Conservation (phyloP, 371 early-diverging fungal genomes). For the Funneliformis caledonium region DNA sequence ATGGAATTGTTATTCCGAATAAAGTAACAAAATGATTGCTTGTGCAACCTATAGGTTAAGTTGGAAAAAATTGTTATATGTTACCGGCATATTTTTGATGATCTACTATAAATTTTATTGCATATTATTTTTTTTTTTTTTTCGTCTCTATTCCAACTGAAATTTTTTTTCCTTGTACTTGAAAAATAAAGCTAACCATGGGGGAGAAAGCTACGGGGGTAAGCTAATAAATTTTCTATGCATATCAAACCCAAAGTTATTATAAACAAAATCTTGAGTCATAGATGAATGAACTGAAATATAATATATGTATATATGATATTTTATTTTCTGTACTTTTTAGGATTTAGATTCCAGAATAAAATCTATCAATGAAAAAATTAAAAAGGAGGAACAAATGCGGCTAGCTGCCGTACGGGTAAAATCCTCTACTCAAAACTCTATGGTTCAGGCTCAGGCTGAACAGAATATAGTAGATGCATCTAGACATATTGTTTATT, state of each 20-base stretch:
- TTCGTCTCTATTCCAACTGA: neutral
- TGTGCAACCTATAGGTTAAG: too few relatives aligned
- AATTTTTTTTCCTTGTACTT: neutral
- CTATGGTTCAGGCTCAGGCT: constrained; percentile 59
- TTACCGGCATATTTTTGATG: too few relatives aligned
- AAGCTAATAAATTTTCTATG: neutral
- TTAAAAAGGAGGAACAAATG: constrained; percentile 39
- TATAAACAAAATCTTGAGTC: too few relatives aligned
- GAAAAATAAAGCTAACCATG: neutral
- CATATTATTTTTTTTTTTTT: too few relatives aligned
- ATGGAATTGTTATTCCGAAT: too few relatives aligned
- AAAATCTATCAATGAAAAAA: constrained; percentile 34
- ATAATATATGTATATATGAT: neutral
- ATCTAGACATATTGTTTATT: constrained; percentile 81
- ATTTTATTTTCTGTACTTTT: neutral
- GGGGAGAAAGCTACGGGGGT: neutral
- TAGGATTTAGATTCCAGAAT: constrained; percentile 24
- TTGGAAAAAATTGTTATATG: too few relatives aligned
- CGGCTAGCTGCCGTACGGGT: constrained; percentile 26
- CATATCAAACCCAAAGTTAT: too few relatives aligned
- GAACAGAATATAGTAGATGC: constrained; percentile 79
- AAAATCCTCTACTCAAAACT: constrained; percentile 24
- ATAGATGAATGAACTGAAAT: neutral
- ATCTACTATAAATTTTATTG: too few relatives aligned
- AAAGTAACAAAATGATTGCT: too few relatives aligned